phyloP scores from a whole-genome alignment of 768 basidiomycete species.

The Amyloporia xantha region DNA sequence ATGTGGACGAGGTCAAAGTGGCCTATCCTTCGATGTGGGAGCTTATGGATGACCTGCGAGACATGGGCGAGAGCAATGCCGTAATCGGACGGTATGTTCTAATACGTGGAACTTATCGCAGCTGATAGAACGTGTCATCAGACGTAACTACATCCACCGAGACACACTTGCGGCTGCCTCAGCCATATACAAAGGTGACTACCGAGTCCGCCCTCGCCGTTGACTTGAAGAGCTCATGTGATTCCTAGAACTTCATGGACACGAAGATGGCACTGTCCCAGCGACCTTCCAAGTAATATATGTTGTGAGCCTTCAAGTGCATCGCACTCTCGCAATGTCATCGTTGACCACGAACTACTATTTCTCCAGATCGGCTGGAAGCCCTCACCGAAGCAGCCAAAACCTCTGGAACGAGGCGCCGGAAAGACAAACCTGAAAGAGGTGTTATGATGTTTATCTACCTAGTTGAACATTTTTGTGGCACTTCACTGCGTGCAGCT shows the following conservation, averaged over 20 bases:
- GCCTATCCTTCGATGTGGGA: slow-evolving; percentile 96
- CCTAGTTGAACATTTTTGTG: not conserved
- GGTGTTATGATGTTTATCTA: slow-evolving; percentile 32
- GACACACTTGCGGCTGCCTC: slow-evolving; percentile 90
- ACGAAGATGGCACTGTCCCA: slow-evolving; percentile 77
- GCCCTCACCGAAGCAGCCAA: slow-evolving; percentile 58
- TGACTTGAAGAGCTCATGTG: too few species aligned
- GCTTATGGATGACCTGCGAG: slow-evolving; percentile 83
- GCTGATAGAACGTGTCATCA: slow-evolving; percentile 26
- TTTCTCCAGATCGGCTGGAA: slow-evolving; percentile 88
- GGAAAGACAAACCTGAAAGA: slow-evolving; percentile 58
- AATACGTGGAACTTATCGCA: not conserved
- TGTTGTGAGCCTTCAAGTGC: too few species aligned
- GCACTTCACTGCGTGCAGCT: not conserved
- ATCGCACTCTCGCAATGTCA: slow-evolving; percentile 7
- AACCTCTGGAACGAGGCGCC: slow-evolving; percentile 57
- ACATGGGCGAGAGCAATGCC: slow-evolving; percentile 97
- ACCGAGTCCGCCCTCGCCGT: too few species aligned
- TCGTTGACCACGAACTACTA: not conserved
- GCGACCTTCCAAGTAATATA: slow-evolving; percentile 97
- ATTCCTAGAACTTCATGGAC: slow-evolving; percentile 69
- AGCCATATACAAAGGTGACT: slow-evolving; percentile 86
- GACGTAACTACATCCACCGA: slow-evolving; percentile 63
- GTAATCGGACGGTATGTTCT: slow-evolving; percentile 71
- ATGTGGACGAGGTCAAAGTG: slow-evolving; percentile 88